Evolutionary conservation across 345 rosid genomes (phyloP).

Genomic region (Populus alba): DNA sequence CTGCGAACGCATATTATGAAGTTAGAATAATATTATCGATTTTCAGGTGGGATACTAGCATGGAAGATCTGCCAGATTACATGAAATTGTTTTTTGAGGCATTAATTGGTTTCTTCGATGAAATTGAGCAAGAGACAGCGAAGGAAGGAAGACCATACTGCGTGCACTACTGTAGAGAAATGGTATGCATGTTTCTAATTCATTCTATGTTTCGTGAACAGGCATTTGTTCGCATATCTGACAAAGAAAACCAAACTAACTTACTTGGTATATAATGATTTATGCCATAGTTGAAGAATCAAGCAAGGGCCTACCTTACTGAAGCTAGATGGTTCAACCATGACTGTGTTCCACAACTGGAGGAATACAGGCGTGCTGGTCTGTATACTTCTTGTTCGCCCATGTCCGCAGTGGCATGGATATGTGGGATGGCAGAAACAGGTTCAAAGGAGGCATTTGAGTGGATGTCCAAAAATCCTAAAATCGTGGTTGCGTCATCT

Average conservation of each 20-base stretch:
- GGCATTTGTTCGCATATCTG: background rate
- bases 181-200: background rate
- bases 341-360: slow-evolving; percentile 8
- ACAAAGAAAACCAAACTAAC: background rate
- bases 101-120: background rate
- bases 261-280: background rate
- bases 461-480: slow-evolving; percentile 16
- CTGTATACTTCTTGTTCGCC: background rate
- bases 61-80: slow-evolving; percentile 3
- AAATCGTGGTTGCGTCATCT: slow-evolving; percentile 4
- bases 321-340: slow-evolving; percentile 9
- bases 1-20: too few species aligned
- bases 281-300: background rate
- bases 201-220: too few species aligned
- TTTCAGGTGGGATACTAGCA: slow-evolving; percentile 10
- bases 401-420: background rate
- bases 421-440: slow-evolving; percentile 13
- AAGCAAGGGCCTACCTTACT: background rate
- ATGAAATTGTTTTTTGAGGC: background rate
- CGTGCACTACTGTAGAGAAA: background rate
- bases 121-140: background rate
- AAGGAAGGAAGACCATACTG: slow-evolving; percentile 1
- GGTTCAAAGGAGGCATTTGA: slow-evolving; percentile 20
- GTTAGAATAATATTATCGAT: too few species aligned
- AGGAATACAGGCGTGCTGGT: slow-evolving; percentile 1